A percentile compares a stretch with the other conserved stretches of the same genome.
phyloP scores from a whole-genome alignment of 2,329 filamentous ascomycete species.

The Periglandula ipomoeae region DNA sequence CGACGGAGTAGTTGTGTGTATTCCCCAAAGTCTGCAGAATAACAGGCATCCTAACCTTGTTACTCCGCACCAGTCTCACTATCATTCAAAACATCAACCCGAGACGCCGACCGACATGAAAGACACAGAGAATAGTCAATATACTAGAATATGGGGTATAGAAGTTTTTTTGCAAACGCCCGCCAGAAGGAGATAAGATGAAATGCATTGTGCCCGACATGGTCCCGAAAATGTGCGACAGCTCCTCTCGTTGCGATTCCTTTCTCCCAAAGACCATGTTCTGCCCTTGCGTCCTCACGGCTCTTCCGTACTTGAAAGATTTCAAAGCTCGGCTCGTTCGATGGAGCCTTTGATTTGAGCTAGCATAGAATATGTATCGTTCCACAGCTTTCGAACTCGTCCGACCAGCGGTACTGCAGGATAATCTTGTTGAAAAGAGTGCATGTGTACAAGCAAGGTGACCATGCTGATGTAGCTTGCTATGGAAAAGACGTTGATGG shows the following conservation, averaged over 20 bases:
- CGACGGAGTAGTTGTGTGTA: too few species aligned
- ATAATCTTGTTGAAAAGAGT: slow-evolving; percentile 52
- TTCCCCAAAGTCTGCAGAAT: too few species aligned
- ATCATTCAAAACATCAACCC: not conserved
- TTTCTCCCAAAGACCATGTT: not conserved
- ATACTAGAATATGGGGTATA: slow-evolving; percentile 1
- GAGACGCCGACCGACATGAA: not conserved
- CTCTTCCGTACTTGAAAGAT: not conserved
- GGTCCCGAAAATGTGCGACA: not conserved
- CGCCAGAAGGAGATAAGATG: not conserved
- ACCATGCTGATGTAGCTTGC: slow-evolving; percentile 71
- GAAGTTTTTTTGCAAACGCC: not conserved
- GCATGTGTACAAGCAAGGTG: slow-evolving; percentile 56
- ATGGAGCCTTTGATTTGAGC: slow-evolving; percentile 20
- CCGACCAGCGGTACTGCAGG: slow-evolving; percentile 48
- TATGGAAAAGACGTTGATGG: slow-evolving; percentile 68
- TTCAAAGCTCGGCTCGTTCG: slow-evolving; percentile 22
- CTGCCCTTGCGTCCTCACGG: not conserved
- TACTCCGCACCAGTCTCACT: too few species aligned
- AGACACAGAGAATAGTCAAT: not conserved
- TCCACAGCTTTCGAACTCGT: slow-evolving; percentile 24
- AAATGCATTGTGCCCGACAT: not conserved
- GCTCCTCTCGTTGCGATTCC: not conserved
- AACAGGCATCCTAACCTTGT: too few species aligned
- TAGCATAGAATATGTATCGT: slow-evolving; percentile 22